Conservation (phyloP, 1,284 basidiomycete genomes). For the Ustilago bromivora region DNA sequence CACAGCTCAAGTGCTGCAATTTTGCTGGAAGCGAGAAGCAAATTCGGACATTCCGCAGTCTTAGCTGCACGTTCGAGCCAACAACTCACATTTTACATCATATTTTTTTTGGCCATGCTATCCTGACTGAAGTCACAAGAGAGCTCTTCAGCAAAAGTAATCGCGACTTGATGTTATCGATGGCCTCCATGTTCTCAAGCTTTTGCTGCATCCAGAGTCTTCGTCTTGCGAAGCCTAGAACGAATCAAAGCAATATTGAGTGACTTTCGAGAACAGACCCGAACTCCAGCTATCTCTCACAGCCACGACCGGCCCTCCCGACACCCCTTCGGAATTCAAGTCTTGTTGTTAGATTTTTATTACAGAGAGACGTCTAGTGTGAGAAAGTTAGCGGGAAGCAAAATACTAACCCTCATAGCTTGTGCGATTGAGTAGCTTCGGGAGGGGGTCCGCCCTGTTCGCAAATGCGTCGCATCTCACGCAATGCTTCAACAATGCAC, state of each 20-base stretch:
- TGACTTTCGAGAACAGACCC: no score
- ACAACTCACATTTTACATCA: background rate
- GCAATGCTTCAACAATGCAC: conserved; percentile 78
- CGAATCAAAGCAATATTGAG: no score
- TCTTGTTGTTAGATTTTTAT: background rate
- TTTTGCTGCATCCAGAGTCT: no score
- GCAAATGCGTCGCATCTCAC: conserved; percentile 79
- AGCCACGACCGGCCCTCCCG: no score
- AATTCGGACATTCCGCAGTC: conserved; percentile 11
- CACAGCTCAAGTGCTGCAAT: conserved; percentile 14
- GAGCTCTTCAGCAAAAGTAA: background rate
- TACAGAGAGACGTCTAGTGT: background rate
- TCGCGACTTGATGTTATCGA: background rate
- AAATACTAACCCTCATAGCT: conserved; percentile 33
- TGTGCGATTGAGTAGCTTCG: conserved; percentile 44
- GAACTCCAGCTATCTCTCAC: no score
- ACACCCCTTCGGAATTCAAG: no score
- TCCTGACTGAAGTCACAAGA: background rate
- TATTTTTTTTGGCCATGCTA: background rate
- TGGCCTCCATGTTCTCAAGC: background rate
- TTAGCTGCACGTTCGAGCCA: conserved; percentile 19
- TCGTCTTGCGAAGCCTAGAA: no score
- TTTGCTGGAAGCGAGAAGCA: conserved; percentile 12
- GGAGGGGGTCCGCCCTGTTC: conserved; percentile 68
- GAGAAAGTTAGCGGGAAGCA: background rate